A percentile compares a stretch with the other conserved stretches of the same genome.
phyloP scores from a whole-genome alignment of 192 early-diverging fungal genomes.

The Gorgonomyces haynaldii region DNA sequence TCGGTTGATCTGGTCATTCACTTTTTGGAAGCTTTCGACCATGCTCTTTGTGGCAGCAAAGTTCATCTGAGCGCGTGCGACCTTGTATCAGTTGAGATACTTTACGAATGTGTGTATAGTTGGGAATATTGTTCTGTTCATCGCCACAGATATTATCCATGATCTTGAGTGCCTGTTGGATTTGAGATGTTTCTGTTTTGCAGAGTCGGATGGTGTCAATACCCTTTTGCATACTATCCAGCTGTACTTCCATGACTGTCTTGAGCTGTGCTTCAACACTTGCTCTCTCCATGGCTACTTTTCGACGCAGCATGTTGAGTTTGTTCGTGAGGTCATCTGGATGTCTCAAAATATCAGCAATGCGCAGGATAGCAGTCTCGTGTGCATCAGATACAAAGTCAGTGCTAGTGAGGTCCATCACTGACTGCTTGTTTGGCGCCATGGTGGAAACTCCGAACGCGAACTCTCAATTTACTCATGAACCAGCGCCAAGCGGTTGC shows the following conservation, averaged over 20 bases:
- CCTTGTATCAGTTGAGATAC: conserved; percentile 38
- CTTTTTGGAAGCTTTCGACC: conserved; percentile 74
- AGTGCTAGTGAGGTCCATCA: conserved; percentile 1
- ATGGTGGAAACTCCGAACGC: neutral
- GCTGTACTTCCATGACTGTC: conserved; percentile 79
- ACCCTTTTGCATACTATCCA: conserved; percentile 82
- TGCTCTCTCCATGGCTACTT: conserved; percentile 79
- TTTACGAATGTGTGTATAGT: conserved; percentile 85
- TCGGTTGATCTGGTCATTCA: conserved; percentile 68
- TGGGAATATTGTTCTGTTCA: conserved; percentile 73
- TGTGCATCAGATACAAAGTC: conserved; percentile 10
- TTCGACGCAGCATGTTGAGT: conserved; percentile 63
- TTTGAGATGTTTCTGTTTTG: conserved; percentile 40
- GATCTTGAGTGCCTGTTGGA: conserved; percentile 63
- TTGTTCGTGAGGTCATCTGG: conserved; percentile 91
- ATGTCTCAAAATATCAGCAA: conserved; percentile 76
- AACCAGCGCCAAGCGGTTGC: conserved; percentile 13
- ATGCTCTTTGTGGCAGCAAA: conserved; percentile 81
- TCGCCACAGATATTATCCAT: conserved; percentile 81
- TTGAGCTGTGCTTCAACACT: conserved; percentile 92
- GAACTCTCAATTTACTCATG: too few relatives aligned
- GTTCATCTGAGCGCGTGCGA: conserved; percentile 89
- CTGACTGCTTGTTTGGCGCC: neutral
- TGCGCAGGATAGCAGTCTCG: conserved; percentile 65
- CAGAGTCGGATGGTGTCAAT: conserved; percentile 43